phyloP scores from a whole-genome alignment of 2,329 filamentous ascomycete species.

The Colletotrichum sp. region DNA sequence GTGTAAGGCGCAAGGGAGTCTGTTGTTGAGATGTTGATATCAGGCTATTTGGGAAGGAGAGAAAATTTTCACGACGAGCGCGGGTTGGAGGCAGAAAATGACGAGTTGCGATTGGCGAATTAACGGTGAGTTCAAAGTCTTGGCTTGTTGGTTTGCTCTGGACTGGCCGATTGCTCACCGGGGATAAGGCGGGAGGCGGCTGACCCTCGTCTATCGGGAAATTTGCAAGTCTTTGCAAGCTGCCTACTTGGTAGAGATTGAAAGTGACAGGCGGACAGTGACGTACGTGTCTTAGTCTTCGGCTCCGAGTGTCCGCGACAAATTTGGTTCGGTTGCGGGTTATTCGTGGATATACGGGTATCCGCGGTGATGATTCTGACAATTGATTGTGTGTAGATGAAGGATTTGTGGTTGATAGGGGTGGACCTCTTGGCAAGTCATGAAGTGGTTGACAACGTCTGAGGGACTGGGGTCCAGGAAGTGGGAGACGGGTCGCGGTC shows the following conservation, averaged over 20 bases:
- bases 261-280: background rate
- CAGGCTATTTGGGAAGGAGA: constrained; percentile 1
- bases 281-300: background rate
- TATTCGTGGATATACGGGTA: background rate
- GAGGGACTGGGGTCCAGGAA: background rate
- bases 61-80: background rate
- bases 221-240: background rate
- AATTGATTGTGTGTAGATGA: background rate
- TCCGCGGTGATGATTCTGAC: background rate
- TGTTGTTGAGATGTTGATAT: background rate
- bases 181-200: background rate
- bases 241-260: background rate
- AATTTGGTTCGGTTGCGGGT: background rate
- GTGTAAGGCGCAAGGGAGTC: background rate
- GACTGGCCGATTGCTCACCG: background rate
- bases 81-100: background rate
- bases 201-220: background rate
- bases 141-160: background rate
- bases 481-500: background rate
- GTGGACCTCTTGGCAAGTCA: background rate
- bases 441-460: background rate
- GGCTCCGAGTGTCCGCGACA: background rate
- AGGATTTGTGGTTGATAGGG: background rate
- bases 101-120: background rate
- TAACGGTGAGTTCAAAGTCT: background rate